A percentile compares a stretch with the other conserved stretches of the same genome.
These are phyloP conservation scores for Thielaviopsis ethacetica DNA, from an alignment of 2,329 filamentous ascomycete genomes.

Conservation along the genomic window DNA sequence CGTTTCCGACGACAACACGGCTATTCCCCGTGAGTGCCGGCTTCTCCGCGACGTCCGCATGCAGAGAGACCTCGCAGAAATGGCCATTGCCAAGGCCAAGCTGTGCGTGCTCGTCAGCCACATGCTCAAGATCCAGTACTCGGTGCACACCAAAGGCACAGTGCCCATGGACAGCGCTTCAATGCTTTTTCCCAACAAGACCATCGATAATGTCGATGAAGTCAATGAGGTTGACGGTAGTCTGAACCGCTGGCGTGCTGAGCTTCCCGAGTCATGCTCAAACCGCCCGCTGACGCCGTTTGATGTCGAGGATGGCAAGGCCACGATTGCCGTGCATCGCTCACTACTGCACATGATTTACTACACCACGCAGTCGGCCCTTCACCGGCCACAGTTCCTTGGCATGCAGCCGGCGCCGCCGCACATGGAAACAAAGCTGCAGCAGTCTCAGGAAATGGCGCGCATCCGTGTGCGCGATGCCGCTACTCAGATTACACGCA, in stretches of 20 bases:
- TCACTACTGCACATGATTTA: constrained; percentile 90
- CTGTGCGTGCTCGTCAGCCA: constrained; percentile 79
- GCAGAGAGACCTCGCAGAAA: constrained; percentile 63
- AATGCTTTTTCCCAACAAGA: constrained; percentile 84
- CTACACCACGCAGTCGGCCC: constrained; percentile 75
- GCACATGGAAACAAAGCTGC: constrained; percentile 8
- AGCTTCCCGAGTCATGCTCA: constrained; percentile 54
- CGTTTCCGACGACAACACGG: constrained; percentile 49
- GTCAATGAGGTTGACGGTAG: constrained; percentile 67
- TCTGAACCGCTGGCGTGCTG: constrained; percentile 59
- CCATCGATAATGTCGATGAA: constrained; percentile 63
- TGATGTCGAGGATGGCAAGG: constrained; percentile 43
- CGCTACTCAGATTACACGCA: constrained; percentile 69
- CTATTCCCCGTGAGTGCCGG: constrained; percentile 54
- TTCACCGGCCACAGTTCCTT: constrained; percentile 82
- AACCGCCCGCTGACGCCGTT: constrained; percentile 41
- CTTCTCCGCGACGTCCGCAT: constrained; percentile 53
- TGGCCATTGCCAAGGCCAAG: constrained; percentile 87
- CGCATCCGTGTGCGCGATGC: constrained; percentile 69
- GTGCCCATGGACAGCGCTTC: constrained; percentile 64
- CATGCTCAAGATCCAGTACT: constrained; percentile 83
- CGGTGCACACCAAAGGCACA: constrained; percentile 71
- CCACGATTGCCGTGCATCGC: constrained; percentile 52
- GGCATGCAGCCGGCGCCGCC: constrained; percentile 42
- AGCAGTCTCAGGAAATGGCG: constrained; percentile 44